Conservation (phyloP, 2,329 filamentous ascomycete species). For the Cyclaneusma minus region DNA sequence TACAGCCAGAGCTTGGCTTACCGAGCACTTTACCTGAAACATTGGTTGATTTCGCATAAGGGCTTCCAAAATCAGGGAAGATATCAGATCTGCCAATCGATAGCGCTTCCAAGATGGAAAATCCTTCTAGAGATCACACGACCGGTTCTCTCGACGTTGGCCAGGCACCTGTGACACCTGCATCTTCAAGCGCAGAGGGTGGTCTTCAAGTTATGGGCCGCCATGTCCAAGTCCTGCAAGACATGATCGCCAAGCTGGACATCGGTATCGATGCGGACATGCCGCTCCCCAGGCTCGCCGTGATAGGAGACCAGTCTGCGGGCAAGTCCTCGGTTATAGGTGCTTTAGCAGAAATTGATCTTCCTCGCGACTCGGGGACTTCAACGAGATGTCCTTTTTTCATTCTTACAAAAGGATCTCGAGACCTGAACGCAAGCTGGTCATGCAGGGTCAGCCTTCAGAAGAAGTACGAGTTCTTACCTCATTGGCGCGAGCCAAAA, state of each 20-base stretch:
- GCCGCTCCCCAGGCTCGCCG: conserved; percentile 61
- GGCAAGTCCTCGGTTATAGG: conserved; percentile 61
- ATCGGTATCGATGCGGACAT: conserved; percentile 57
- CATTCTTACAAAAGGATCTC: conserved; percentile 35
- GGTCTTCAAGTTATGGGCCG: conserved; percentile 38
- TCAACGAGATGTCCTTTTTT: conserved; percentile 73
- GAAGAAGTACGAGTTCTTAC: conserved; percentile 43
- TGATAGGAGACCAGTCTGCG: conserved; percentile 73
- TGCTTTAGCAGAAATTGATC: conserved; percentile 51
- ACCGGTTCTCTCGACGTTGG: no score
- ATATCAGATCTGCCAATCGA: no score
- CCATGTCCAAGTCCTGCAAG: conserved; percentile 48
- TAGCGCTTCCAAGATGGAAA: no score
- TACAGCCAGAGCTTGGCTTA: no score
- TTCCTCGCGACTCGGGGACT: conserved; percentile 54
- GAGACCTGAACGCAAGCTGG: conserved; percentile 47
- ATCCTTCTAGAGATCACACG: no score
- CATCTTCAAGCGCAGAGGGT: no score
- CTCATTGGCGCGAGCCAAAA: conserved; percentile 8
- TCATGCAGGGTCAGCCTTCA: conserved; percentile 52
- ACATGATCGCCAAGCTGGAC: conserved; percentile 50
- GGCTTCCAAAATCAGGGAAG: no score
- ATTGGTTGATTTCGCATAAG: no score
- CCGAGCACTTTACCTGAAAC: no score
- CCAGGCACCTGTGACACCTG: no score